These are phyloP conservation scores for Anacardium occidentale DNA, from an alignment of 345 rosid genomes.

Conservation along the genomic window DNA sequence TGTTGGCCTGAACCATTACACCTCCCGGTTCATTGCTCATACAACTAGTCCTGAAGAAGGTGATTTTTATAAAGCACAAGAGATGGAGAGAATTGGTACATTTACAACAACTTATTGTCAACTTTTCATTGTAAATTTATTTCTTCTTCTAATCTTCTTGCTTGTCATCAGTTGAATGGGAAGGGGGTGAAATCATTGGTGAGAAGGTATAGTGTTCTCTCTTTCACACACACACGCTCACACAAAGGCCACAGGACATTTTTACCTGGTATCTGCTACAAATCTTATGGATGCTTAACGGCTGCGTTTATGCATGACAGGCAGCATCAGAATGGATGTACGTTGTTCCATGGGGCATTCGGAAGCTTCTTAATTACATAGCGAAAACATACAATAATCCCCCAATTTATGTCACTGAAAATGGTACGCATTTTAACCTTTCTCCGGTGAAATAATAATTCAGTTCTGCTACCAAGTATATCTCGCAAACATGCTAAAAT, in stretches of 20 bases:
- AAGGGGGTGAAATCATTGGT: slow-evolving; percentile 76
- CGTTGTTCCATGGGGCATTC: slow-evolving; percentile 89
- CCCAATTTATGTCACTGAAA: slow-evolving; percentile 70
- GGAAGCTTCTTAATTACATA: slow-evolving; percentile 66
- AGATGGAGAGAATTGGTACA: slow-evolving; percentile 64
- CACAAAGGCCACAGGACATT: background rate
- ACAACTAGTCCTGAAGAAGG: slow-evolving; percentile 41
- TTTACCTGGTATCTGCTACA: background rate
- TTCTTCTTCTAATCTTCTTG: slow-evolving; percentile 21
- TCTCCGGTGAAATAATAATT: background rate
- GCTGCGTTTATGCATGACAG: slow-evolving; percentile 41
- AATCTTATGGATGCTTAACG: background rate
- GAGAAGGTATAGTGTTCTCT: slow-evolving; percentile 49
- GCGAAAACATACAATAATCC: slow-evolving; percentile 58
- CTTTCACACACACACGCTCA: background rate
- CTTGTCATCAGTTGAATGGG: slow-evolving; percentile 55
- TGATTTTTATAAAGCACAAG: slow-evolving; percentile 56
- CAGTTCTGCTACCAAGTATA: background rate
- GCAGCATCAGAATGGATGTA: slow-evolving; percentile 95
- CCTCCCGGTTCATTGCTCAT: slow-evolving; percentile 75
- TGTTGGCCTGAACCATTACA: slow-evolving; percentile 85
- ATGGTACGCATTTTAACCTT: slow-evolving; percentile 44
- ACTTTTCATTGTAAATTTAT: background rate
- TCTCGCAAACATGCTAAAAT: background rate
- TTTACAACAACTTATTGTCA: background rate